Conservation (phyloP, 1,139 yeast genomes). For the Pichia sp. region DNA sequence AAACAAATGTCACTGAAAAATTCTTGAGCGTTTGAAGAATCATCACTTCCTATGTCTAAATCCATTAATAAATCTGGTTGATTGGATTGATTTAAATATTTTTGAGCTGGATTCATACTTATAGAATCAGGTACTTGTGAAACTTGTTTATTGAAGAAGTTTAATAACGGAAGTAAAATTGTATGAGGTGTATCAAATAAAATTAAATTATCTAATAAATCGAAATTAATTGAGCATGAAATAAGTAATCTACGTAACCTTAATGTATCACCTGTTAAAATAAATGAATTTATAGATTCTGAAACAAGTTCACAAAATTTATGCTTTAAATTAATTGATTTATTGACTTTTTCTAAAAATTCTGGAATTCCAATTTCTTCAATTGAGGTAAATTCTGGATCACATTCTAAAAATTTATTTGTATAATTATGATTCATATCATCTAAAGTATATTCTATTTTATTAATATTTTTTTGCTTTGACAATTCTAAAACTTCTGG, state of each 20-base stretch:
- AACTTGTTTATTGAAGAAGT: constrained; percentile 21
- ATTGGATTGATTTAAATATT: constrained; percentile 12
- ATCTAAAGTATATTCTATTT: constrained; percentile 5
- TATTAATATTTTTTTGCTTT: too few species aligned
- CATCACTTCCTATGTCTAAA: constrained; percentile 28
- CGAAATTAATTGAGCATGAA: constrained; percentile 19
- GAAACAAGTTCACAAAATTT: constrained; percentile 19
- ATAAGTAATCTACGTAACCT: constrained; percentile 26
- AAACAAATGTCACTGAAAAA: constrained; percentile 63
- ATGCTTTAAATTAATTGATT: constrained; percentile 13
- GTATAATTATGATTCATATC: constrained; percentile 18
- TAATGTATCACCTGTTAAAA: constrained; percentile 23
- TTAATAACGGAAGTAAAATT: constrained; percentile 21
- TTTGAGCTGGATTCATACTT: constrained; percentile 9
- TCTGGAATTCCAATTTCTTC: constrained; percentile 24
- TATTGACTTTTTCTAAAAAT: constrained; percentile 16
- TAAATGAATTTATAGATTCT: constrained; percentile 18
- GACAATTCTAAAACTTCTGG: constrained; percentile 5
- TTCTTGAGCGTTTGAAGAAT: constrained; percentile 54
- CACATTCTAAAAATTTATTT: constrained; percentile 24
- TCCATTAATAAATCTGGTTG: constrained; percentile 24
- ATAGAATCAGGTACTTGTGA: constrained; percentile 17
- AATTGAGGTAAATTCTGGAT: constrained; percentile 30
- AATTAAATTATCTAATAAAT: constrained; percentile 18
- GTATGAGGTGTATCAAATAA: constrained; percentile 23